These are phyloP conservation scores for Elaeis guineensis DNA, from an alignment of 176 grass and related monocot species.

Conservation along the genomic window DNA sequence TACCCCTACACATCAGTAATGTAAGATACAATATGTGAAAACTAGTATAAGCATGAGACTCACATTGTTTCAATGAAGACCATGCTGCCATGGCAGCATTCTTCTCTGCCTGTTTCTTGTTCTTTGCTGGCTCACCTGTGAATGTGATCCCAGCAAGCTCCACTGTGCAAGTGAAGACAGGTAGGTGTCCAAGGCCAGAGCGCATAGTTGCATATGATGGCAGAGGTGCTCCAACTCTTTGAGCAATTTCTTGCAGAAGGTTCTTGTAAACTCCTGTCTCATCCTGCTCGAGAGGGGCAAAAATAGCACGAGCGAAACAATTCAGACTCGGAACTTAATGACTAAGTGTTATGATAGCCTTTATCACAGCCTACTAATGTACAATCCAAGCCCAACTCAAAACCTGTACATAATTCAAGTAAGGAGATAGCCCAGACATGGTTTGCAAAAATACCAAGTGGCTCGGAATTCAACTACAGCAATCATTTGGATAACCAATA, in stretches of 20 bases:
- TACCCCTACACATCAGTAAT: too few species aligned
- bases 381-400: too few species aligned
- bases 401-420: too few species aligned
- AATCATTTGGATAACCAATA: too few species aligned
- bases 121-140: conserved; percentile 78
- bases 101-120: conserved; percentile 97
- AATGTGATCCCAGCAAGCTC: conserved; percentile 88
- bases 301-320: too few species aligned
- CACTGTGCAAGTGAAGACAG: conserved; percentile 92
- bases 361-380: too few species aligned
- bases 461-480: too few species aligned
- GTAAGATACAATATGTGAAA: too few species aligned
- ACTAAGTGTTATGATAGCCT: too few species aligned
- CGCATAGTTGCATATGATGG: conserved; percentile 75
- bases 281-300: conserved; percentile 41
- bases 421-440: too few species aligned
- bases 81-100: conserved; percentile 88
- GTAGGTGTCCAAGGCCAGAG: conserved; percentile 79
- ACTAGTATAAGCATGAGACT: conserved; percentile 11
- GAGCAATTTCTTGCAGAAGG: conserved; percentile 87
- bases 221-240: conserved; percentile 86
- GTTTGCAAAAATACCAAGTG: too few species aligned
- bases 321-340: too few species aligned
- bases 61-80: conserved; percentile 87
- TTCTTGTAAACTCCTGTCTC: conserved; percentile 99